Evolutionary conservation across 108 stramenopile genomes (phyloP).

Genomic region (Conticribra guillardii): DNA sequence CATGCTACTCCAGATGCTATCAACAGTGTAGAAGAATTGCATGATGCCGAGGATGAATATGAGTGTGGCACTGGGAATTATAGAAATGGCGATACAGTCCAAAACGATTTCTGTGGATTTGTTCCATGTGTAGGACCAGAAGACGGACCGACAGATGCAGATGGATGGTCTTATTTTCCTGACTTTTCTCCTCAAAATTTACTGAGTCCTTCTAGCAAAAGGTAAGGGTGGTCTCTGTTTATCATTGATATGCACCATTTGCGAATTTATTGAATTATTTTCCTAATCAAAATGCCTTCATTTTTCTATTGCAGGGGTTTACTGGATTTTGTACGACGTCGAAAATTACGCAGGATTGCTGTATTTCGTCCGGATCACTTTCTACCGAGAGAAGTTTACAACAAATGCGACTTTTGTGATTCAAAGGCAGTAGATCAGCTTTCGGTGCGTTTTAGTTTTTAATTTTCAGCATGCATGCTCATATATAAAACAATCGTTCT

Average conservation of each 20-base stretch:
- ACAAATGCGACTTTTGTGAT: slow-evolving; percentile 68
- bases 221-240: slow-evolving; percentile 2
- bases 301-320: slow-evolving; percentile 47
- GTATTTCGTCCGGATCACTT: slow-evolving; percentile 65
- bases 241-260: background rate
- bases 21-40: background rate
- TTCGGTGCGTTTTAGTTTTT: slow-evolving; percentile 29
- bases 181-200: slow-evolving; percentile 56
- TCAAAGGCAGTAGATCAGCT: slow-evolving; percentile 51
- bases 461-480: background rate
- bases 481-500: too few relatives aligned
- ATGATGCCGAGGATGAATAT: slow-evolving; percentile 16
- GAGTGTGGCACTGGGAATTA: slow-evolving; percentile 17
- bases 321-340: slow-evolving; percentile 62
- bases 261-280: too few relatives aligned
- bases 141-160: slow-evolving; percentile 42
- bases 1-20: background rate
- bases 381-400: slow-evolving; percentile 32
- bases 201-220: slow-evolving; percentile 43
- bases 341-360: slow-evolving; percentile 51
- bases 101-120: slow-evolving; percentile 30
- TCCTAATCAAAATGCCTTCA: too few relatives aligned
- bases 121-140: slow-evolving; percentile 14
- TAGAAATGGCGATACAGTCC: background rate
- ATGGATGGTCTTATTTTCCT: slow-evolving; percentile 59